Evolutionary conservation across 768 basidiomycete genomes (phyloP).

Genomic region (Mycena leptocephala): DNA sequence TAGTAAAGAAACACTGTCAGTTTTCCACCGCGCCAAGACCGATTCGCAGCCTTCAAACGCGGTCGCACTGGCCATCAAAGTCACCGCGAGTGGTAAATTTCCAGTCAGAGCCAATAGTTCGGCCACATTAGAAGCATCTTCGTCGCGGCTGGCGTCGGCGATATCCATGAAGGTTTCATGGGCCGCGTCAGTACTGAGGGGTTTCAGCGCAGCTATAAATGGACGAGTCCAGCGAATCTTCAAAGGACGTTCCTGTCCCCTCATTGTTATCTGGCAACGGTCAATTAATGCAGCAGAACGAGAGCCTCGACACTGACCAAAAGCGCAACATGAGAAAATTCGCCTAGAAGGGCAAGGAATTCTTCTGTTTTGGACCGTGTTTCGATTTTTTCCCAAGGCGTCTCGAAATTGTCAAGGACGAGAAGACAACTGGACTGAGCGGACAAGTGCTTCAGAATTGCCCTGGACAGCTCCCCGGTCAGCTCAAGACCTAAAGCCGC

Average conservation of each 20-base stretch:
- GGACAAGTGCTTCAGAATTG: not conserved
- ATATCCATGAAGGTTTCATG: slow-evolving; percentile 9
- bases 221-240: slow-evolving; percentile 21
- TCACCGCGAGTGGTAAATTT: slow-evolving; percentile 15
- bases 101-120: slow-evolving; percentile 2
- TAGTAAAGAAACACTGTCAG: not conserved
- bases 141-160: not conserved
- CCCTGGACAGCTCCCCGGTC: not conserved
- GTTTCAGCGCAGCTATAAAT: not conserved
- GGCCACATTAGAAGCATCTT: not conserved
- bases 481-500: not conserved
- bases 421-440: not conserved
- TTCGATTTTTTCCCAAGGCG: slow-evolving; percentile 1
- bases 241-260: slow-evolving; percentile 7
- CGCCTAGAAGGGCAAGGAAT: not conserved
- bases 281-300: not conserved
- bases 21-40: slow-evolving; percentile 1
- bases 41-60: not conserved
- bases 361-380: not conserved
- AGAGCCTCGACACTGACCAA: slow-evolving; percentile 11
- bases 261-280: slow-evolving; percentile 6
- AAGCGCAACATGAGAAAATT: not conserved
- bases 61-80: not conserved
- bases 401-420: slow-evolving; percentile 12
- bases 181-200: slow-evolving; percentile 1